Percentiles rank a stretch among this genome's conserved stretches.
Evolutionary conservation across 108 stramenopile species (phyloP).

Genomic region (Nitzschia palea): DNA sequence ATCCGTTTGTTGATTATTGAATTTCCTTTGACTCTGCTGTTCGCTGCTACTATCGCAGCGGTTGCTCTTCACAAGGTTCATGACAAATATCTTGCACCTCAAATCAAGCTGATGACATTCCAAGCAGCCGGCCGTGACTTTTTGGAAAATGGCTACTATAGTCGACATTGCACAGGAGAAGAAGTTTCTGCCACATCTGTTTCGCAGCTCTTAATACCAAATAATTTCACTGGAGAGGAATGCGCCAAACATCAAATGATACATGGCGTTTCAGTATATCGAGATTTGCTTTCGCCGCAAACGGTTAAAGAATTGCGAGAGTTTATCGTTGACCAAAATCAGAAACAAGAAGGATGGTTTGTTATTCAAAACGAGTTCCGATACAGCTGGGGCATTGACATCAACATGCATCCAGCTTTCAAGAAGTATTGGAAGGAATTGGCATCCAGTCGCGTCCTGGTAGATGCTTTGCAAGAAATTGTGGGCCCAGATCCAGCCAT

Average conservation of each 20-base stretch:
- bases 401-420: conserved; percentile 44
- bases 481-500: conserved; percentile 58
- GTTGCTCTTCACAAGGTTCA: conserved; percentile 32
- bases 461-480: conserved; percentile 40
- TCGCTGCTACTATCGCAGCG: conserved; percentile 8
- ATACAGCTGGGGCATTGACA: conserved; percentile 47
- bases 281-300: conserved; percentile 42
- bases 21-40: conserved; percentile 6
- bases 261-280: conserved; percentile 58
- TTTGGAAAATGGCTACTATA: conserved; percentile 51
- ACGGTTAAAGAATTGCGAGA: conserved; percentile 49
- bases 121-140: conserved; percentile 18
- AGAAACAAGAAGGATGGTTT: conserved; percentile 24
- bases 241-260: conserved; percentile 42
- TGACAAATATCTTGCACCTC: conserved; percentile 43
- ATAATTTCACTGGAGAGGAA: conserved; percentile 13
- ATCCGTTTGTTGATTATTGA: not conserved
- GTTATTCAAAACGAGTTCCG: conserved; percentile 60
- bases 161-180: conserved; percentile 37
- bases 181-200: conserved; percentile 43
- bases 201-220: conserved; percentile 19
- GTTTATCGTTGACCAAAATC: conserved; percentile 48
- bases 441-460: conserved; percentile 33
- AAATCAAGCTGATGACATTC: conserved; percentile 39
- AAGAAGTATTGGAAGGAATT: conserved; percentile 48